Conservation (phyloP, 257 asterid species). For the Rauvolfia tetraphylla region DNA sequence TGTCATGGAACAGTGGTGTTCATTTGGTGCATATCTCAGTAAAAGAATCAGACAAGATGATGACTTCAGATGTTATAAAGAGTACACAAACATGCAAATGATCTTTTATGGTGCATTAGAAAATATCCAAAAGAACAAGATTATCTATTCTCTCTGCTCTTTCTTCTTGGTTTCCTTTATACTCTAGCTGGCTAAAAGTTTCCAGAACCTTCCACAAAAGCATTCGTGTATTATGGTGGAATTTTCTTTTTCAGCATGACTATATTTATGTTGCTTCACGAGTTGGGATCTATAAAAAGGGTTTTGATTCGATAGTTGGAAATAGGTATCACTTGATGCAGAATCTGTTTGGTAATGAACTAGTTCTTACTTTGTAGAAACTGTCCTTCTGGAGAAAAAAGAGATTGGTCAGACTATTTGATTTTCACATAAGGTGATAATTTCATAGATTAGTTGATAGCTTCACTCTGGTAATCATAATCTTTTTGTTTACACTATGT, state of each 20-base stretch:
- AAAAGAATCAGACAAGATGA: not conserved
- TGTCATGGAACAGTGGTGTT: not conserved
- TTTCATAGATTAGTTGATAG: not conserved
- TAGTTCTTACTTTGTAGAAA: not conserved
- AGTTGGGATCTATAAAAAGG: not conserved
- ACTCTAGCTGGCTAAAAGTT: not conserved
- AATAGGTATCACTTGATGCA: not conserved
- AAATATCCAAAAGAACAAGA: not conserved
- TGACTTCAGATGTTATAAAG: not conserved
- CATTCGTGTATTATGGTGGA: not conserved
- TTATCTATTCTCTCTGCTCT: not conserved
- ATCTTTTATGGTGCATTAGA: not conserved
- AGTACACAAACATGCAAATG: not conserved
- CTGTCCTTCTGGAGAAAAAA: too few relatives aligned
- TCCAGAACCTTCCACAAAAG: not conserved
- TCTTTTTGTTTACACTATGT: not conserved
- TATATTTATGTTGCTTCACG: not conserved
- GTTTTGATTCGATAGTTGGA: not conserved
- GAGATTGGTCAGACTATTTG: too few relatives aligned
- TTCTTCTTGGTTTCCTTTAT: not conserved
- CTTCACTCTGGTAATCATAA: not conserved
- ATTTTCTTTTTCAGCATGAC: not conserved
- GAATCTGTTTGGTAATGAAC: not conserved
- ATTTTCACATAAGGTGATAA: not conserved
- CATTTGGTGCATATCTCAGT: not conserved